Evolutionary conservation across 2,329 filamentous ascomycete genomes (phyloP).

Genomic region (Clonostachys rosea): DNA sequence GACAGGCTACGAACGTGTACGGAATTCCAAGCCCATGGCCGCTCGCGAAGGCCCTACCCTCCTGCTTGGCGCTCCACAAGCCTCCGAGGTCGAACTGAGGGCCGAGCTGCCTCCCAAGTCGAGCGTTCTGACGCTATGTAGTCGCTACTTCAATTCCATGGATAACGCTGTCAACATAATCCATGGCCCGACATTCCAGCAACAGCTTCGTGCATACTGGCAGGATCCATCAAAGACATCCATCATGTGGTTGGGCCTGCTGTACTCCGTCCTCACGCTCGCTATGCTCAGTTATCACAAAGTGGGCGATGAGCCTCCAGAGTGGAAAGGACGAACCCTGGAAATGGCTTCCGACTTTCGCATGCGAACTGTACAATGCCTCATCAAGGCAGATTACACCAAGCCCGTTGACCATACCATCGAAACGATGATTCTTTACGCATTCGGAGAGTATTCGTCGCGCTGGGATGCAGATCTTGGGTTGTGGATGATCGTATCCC

Average conservation of each 20-base stretch:
- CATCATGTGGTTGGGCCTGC: conserved; percentile 72
- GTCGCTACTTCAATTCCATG: conserved; percentile 85
- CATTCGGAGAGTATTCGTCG: conserved; percentile 70
- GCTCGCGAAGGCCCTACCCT: conserved; percentile 68
- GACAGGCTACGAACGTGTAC: conserved; percentile 72
- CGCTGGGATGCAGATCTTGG: conserved; percentile 70
- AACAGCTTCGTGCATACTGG: conserved; percentile 64
- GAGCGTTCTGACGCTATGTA: conserved; percentile 78
- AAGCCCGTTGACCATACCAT: conserved; percentile 70
- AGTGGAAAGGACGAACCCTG: conserved; percentile 64
- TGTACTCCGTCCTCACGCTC: conserved; percentile 73
- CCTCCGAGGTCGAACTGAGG: conserved; percentile 72
- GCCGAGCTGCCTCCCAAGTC: conserved; percentile 76
- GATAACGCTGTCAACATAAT: conserved; percentile 69
- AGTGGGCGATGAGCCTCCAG: conserved; percentile 73
- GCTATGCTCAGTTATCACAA: conserved; percentile 77
- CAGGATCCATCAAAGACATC: conserved; percentile 66
- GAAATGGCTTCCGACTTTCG: conserved; percentile 63
- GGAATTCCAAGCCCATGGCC: conserved; percentile 58
- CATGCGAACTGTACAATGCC: conserved; percentile 70
- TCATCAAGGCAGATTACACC: conserved; percentile 73
- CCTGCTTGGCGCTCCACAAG: conserved; percentile 69
- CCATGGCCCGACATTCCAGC: conserved; percentile 80
- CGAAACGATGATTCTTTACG: conserved; percentile 73
- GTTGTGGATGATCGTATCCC: conserved; percentile 52